Conservation (phyloP, 2,329 filamentous ascomycete genomes). For the Coniella vitis region DNA sequence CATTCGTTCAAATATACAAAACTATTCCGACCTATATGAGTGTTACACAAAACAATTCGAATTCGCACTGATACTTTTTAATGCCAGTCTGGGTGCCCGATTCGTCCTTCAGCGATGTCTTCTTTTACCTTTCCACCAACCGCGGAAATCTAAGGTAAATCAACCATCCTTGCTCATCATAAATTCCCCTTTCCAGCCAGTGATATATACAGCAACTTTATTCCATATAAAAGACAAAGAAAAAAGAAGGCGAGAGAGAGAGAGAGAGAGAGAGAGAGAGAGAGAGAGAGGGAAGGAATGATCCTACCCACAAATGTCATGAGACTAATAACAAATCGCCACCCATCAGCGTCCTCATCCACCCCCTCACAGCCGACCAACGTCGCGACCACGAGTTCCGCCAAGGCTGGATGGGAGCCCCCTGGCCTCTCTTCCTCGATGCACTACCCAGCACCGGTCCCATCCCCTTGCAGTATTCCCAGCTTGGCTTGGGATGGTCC, state of each 20-base stretch:
- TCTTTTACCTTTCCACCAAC: constrained; percentile 28
- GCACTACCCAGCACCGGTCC: constrained; percentile 22
- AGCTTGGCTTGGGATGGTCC: constrained; percentile 26
- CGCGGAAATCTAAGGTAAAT: constrained; percentile 24
- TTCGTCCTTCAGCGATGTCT: constrained; percentile 29
- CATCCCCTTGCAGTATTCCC: constrained; percentile 27
- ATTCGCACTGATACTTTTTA: background rate
- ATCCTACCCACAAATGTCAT: too few species aligned
- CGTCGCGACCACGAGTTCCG: constrained; percentile 27
- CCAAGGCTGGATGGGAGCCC: constrained; percentile 28
- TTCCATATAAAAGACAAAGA: too few species aligned
- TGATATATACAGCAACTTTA: background rate
- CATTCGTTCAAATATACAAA: too few species aligned
- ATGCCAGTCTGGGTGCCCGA: constrained; percentile 27
- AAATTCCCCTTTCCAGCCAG: background rate
- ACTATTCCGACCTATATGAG: background rate
- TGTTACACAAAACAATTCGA: background rate
- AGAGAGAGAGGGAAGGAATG: too few species aligned
- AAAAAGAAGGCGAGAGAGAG: too few species aligned
- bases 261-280: too few species aligned
- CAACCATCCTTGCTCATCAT: background rate
- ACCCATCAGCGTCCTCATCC: constrained; percentile 26
- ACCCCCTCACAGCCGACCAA: constrained; percentile 26
- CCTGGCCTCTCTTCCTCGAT: constrained; percentile 28
- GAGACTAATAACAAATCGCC: too few species aligned